These are phyloP conservation scores for Hippophae tibetana DNA, from an alignment of 306 rosid genomes.

Conservation along the genomic window DNA sequence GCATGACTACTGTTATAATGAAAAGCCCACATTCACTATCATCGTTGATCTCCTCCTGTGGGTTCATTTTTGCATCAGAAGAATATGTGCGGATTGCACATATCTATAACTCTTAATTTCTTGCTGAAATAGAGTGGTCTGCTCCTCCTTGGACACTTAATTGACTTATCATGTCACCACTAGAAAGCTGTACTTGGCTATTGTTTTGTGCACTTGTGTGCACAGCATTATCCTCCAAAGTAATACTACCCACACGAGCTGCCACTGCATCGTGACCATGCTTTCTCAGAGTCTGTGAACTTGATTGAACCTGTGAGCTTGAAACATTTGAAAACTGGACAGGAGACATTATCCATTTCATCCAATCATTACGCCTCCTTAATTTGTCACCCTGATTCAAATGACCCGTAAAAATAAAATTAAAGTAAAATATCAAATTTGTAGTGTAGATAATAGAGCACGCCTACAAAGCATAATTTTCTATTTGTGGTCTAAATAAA, in stretches of 20 bases:
- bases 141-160: slow-evolving; percentile 26
- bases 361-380: slow-evolving; percentile 64
- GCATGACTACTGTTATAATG: slow-evolving; percentile 21
- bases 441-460: not conserved
- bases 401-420: slow-evolving; percentile 4
- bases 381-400: slow-evolving; percentile 58
- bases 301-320: slow-evolving; percentile 18
- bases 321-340: slow-evolving; percentile 29
- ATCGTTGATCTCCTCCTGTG: slow-evolving; percentile 9
- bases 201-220: slow-evolving; percentile 12
- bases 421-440: not conserved
- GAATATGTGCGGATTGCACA: slow-evolving; percentile 24
- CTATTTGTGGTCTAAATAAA: not conserved
- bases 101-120: slow-evolving; percentile 34
- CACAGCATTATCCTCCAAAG: slow-evolving; percentile 31
- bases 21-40: slow-evolving; percentile 21
- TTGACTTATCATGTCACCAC: slow-evolving; percentile 28
- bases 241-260: slow-evolving; percentile 33
- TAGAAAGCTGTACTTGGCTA: slow-evolving; percentile 27
- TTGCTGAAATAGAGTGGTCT: slow-evolving; percentile 35
- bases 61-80: not conserved
- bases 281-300: slow-evolving; percentile 25
- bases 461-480: not conserved
- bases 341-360: slow-evolving; percentile 56
- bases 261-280: slow-evolving; percentile 35